Percentiles rank a stretch among this genome's conserved stretches.
phyloP scores from a whole-genome alignment of 2,329 filamentous ascomycete species.

The Alternaria sp. region DNA sequence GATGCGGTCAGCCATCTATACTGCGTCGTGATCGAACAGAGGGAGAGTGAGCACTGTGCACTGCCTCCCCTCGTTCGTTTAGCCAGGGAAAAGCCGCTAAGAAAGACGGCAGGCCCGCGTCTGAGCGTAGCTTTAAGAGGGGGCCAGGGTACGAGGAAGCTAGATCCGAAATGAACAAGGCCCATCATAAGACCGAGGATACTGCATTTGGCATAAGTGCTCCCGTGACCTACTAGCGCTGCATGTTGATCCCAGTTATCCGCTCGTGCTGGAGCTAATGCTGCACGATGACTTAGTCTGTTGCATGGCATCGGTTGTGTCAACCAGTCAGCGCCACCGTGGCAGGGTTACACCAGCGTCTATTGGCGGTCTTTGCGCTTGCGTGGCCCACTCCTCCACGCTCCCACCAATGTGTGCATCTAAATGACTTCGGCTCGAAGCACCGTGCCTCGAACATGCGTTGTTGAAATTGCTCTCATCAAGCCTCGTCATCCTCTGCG shows the following conservation, averaged over 20 bases:
- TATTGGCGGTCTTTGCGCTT: slow-evolving; percentile 36
- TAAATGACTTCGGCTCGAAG: slow-evolving; percentile 9
- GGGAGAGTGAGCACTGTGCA: slow-evolving; percentile 3
- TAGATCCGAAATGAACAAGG: slow-evolving; percentile 2
- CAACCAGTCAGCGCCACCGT: slow-evolving; percentile 22
- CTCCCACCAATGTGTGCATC: slow-evolving; percentile 4
- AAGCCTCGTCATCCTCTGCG: slow-evolving; percentile 16
- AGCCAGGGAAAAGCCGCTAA: slow-evolving; percentile 22
- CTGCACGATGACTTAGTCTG: slow-evolving; percentile 20
- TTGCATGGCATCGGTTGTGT: slow-evolving; percentile 22
- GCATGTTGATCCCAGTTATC: slow-evolving; percentile 11
- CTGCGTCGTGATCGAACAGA: slow-evolving; percentile 2
- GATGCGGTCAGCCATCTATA: slow-evolving; percentile 21
- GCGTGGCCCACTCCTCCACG: slow-evolving; percentile 19
- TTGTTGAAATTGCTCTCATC: slow-evolving; percentile 16
- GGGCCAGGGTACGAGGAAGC: slow-evolving; percentile 19
- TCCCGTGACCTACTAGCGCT: slow-evolving; percentile 21
- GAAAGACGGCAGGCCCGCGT: slow-evolving; percentile 20
- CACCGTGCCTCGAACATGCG: slow-evolving; percentile 26
- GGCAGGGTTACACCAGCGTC: slow-evolving; percentile 22
- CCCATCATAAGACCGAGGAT: not conserved
- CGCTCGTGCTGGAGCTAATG: not conserved
- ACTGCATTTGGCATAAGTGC: not conserved
- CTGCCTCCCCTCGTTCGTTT: slow-evolving; percentile 2
- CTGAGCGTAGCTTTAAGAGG: slow-evolving; percentile 21